phyloP scores from a whole-genome alignment of 345 rosid genomes.

The Excoecaria cochinchinensis region DNA sequence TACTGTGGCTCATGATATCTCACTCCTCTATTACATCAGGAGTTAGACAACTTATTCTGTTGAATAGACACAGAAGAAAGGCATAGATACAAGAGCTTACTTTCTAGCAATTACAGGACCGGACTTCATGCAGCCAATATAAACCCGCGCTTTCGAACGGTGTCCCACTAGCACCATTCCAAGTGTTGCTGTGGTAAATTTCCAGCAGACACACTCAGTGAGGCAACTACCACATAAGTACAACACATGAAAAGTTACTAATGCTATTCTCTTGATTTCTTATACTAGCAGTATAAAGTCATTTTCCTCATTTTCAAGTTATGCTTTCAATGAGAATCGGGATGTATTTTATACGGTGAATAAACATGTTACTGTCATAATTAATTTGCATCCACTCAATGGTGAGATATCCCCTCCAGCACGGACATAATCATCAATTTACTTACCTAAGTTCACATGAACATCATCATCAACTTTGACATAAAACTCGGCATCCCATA shows the following conservation, averaged over 20 bases:
- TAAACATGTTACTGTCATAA: slow-evolving; percentile 51
- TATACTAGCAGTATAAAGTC: background rate
- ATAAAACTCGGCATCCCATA: slow-evolving; percentile 91
- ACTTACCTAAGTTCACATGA: slow-evolving; percentile 81
- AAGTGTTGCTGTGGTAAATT: slow-evolving; percentile 53
- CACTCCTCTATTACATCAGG: slow-evolving; percentile 51
- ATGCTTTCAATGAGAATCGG: too few relatives aligned
- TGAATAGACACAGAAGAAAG: background rate
- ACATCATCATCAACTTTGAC: slow-evolving; percentile 96
- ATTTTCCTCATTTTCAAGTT: background rate
- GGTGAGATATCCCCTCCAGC: too few relatives aligned
- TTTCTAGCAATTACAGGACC: slow-evolving; percentile 81
- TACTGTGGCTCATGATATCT: slow-evolving; percentile 87
- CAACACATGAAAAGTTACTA: background rate
- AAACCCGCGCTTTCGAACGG: slow-evolving; percentile 53
- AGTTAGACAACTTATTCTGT: slow-evolving; percentile 1
- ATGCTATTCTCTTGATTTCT: background rate
- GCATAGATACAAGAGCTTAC: slow-evolving; percentile 37
- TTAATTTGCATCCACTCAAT: slow-evolving; percentile 38
- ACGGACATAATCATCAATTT: background rate
- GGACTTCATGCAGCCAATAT: slow-evolving; percentile 94
- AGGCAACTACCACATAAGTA: background rate
- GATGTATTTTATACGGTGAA: too few relatives aligned
- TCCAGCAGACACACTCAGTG: slow-evolving; percentile 3
- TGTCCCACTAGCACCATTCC: slow-evolving; percentile 50